These are phyloP conservation scores for Chaetothyriales sp. DNA, from an alignment of 2,329 filamentous ascomycete genomes.

Conservation along the genomic window DNA sequence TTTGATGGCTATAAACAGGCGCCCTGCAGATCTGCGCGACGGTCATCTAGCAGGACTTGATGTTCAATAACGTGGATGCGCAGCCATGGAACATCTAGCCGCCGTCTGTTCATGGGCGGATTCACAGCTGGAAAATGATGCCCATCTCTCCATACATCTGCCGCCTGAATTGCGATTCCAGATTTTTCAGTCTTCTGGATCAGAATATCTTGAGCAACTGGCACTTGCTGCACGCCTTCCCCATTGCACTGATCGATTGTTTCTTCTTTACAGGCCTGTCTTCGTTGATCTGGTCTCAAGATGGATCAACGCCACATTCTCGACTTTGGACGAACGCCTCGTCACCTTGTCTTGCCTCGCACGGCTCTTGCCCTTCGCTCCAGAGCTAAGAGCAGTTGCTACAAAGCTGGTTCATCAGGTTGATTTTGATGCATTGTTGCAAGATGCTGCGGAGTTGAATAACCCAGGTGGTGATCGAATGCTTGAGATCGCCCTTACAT, in stretches of 20 bases:
- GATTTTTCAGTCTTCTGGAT: conserved; percentile 49
- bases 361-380: conserved; percentile 13
- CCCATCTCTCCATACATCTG: conserved; percentile 46
- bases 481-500: conserved; percentile 46
- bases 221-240: conserved; percentile 56
- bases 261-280: conserved; percentile 58
- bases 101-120: conserved; percentile 20
- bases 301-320: conserved; percentile 40
- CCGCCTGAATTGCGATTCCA: conserved; percentile 57
- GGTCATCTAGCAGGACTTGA: not conserved
- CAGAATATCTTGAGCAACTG: conserved; percentile 57
- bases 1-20: not conserved
- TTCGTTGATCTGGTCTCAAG: conserved; percentile 72
- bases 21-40: not conserved
- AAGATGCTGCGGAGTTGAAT: conserved; percentile 15
- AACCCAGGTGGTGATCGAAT: conserved; percentile 27
- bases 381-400: conserved; percentile 11
- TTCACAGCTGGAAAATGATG: conserved; percentile 30
- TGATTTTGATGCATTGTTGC: not conserved
- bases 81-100: conserved; percentile 20
- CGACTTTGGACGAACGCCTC: conserved; percentile 17
- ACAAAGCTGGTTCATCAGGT: conserved; percentile 3
- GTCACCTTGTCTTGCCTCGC: conserved; percentile 23
- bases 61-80: not conserved
- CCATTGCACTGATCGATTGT: conserved; percentile 57